Conservation (phyloP, 495 filamentous ascomycete genomes). For the Thermothielavioides terrestris region DNA sequence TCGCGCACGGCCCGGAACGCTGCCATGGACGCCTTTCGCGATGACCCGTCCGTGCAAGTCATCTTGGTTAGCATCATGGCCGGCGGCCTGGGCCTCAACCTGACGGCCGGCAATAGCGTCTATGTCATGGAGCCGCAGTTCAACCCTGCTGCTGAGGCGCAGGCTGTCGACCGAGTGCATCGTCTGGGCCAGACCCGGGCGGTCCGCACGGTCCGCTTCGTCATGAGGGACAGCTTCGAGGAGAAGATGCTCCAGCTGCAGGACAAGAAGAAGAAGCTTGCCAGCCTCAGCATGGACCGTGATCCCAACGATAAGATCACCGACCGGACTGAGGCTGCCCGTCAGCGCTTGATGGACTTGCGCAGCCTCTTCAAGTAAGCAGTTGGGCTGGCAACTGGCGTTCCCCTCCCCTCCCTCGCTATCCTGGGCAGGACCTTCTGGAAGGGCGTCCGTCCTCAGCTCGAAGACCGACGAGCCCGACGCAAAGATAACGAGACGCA, state of each 20-base stretch:
- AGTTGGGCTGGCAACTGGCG: not conserved
- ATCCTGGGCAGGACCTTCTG: no score
- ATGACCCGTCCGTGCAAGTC: conserved; percentile 61
- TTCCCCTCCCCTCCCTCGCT: no score
- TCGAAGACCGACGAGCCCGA: not conserved
- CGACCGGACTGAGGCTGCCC: conserved; percentile 65
- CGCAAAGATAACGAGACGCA: not conserved
- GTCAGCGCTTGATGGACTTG: conserved; percentile 70
- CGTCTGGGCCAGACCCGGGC: conserved; percentile 80
- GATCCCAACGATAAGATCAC: conserved; percentile 43
- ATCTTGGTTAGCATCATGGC: conserved; percentile 89
- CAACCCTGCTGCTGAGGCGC: conserved; percentile 89
- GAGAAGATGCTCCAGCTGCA: conserved; percentile 87
- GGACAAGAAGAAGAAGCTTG: conserved; percentile 81
- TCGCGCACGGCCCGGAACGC: conserved; percentile 56
- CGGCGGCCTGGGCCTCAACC: conserved; percentile 84
- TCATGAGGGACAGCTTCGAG: conserved; percentile 87
- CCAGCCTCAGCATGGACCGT: conserved; percentile 72
- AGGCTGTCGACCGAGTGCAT: conserved; percentile 91
- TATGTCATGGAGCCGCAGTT: conserved; percentile 98
- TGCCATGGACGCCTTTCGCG: conserved; percentile 67
- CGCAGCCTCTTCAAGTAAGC: conserved; percentile 68
- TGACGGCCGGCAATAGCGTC: conserved; percentile 74
- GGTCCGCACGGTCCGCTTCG: conserved; percentile 71
- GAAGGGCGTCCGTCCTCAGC: not conserved